A percentile compares a stretch with the other conserved stretches of the same genome.
Conservation (phyloP, 768 basidiomycete species). For the Glaciozyma antarctica region DNA sequence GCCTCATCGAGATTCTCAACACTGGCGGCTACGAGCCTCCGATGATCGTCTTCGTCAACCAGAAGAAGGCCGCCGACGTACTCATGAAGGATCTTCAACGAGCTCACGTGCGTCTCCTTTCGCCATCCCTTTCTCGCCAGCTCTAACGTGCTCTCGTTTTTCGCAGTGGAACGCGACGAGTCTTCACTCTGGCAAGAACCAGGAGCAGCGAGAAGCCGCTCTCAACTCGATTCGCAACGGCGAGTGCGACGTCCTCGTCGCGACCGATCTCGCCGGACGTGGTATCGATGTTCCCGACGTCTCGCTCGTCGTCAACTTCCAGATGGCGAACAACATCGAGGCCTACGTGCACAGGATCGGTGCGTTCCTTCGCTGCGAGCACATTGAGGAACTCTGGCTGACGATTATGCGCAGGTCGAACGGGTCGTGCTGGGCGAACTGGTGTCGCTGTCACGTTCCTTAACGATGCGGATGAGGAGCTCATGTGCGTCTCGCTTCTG, state of each 20-base stretch:
- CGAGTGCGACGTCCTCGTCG: constrained; percentile 79
- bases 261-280: constrained; percentile 93
- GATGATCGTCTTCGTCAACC: constrained; percentile 98
- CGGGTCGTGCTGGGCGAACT: constrained; percentile 92
- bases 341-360: constrained; percentile 97
- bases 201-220: constrained; percentile 91
- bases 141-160: constrained; percentile 3
- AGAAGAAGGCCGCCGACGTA: constrained; percentile 99
- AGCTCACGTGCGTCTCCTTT: constrained; percentile 57
- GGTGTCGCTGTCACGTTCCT: constrained; percentile 92
- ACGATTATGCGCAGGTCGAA: constrained; percentile 55
- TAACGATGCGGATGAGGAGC: constrained; percentile 81
- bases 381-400: background rate
- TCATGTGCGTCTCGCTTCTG: constrained; percentile 54
- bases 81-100: constrained; percentile 88
- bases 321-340: constrained; percentile 94
- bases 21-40: constrained; percentile 71
- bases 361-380: constrained; percentile 40
- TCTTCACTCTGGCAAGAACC: constrained; percentile 92
- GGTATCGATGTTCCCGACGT: constrained; percentile 99
- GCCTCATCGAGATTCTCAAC: constrained; percentile 85
- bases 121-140: constrained; percentile 10
- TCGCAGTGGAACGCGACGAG: constrained; percentile 78
- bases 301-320: constrained; percentile 89
- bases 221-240: constrained; percentile 76